Base-by-base conservation (phyloP, 192 early-diverging fungal genomes). In the Polychytrium aggregatum region DNA sequence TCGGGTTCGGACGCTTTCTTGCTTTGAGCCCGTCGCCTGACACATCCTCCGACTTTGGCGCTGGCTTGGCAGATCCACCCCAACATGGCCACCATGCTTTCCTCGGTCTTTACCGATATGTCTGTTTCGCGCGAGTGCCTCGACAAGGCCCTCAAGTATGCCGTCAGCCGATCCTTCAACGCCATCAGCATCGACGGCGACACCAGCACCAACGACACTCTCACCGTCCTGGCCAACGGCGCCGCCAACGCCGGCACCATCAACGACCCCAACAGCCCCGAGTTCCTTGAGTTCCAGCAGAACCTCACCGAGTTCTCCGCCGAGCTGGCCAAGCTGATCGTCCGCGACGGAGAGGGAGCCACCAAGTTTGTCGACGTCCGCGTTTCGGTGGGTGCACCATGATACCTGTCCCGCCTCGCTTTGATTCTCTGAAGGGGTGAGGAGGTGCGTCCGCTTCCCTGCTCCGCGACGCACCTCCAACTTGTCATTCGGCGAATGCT, bases 201-300 rank as follows among this genome's bases (percentile, higher is more conserved):
- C 59, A 97, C 86, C 67, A 87, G 84, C 60, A 97, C 94, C 26
- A 97, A 97, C 59, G 94, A 97, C 56, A 88, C 94, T 0, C 85
- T 92, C 45, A 77, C 82, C 0, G 76, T 94, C 6, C 59, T 97
- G 37, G 91, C 91, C 25, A 97, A 95, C 48, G 93, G 86, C 30
- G 83, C 74, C 1, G 47, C 74, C 2, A 59, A 56, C 3, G 48
- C 58, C 0, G 46, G 17, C 2, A 50, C 62, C 16, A 65, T 81
- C 25, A 34, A 56, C 13, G 41, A 57, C 10, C 22, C 36, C 27
- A 29, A 43, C 18, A 71, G 73, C 3, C 29, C 47, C 24, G 88
- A 79, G 30, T 93, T 69, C 59, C 30, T 59, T 9, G 59, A 57
- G 11, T 97, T 97, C 66, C 60, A 69, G 37, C 64, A 78, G 16